Percentiles rank a stretch among this genome's conserved stretches.
Conservation (phyloP, 2,329 filamentous ascomycete genomes). For the Phyllosticta capitalensis region DNA sequence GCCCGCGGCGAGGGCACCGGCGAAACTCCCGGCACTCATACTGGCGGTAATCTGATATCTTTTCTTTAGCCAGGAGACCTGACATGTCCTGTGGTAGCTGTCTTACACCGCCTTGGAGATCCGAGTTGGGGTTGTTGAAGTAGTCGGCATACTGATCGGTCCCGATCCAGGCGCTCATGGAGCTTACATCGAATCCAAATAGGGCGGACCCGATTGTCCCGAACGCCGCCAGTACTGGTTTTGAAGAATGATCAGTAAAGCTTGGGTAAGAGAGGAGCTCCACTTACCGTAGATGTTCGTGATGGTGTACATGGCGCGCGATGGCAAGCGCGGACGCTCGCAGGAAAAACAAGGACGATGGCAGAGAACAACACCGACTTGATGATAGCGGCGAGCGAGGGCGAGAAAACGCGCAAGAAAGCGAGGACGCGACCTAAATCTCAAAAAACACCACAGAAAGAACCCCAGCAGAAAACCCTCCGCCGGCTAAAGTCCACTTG, state of each 20-base stretch:
- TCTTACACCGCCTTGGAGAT: conserved; percentile 35
- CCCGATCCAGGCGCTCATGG: conserved; percentile 40
- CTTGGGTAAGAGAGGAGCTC: neutral
- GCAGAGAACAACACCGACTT: neutral
- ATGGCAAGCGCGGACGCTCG: neutral
- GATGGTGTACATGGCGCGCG: conserved; percentile 4
- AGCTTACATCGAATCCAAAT: conserved; percentile 68
- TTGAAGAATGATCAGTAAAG: neutral
- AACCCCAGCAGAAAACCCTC: neutral
- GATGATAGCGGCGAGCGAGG: neutral
- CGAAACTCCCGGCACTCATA: conserved; percentile 41
- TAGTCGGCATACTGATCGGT: conserved; percentile 39
- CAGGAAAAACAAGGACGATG: neutral
- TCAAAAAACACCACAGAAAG: neutral
- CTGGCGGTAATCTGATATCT: conserved; percentile 33
- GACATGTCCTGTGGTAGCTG: neutral
- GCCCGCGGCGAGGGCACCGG: conserved; percentile 42
- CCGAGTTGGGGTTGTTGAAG: conserved; percentile 42
- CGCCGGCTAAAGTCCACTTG: neutral
- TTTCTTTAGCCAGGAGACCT: neutral
- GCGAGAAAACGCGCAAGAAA: neutral
- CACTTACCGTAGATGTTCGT: conserved; percentile 9
- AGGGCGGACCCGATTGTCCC: conserved; percentile 56
- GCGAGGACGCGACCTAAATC: neutral
- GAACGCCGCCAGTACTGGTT: conserved; percentile 20